These are phyloP conservation scores for Furcasterigmium furcatum DNA, from an alignment of 2,329 filamentous ascomycete species.

Conservation along the genomic window DNA sequence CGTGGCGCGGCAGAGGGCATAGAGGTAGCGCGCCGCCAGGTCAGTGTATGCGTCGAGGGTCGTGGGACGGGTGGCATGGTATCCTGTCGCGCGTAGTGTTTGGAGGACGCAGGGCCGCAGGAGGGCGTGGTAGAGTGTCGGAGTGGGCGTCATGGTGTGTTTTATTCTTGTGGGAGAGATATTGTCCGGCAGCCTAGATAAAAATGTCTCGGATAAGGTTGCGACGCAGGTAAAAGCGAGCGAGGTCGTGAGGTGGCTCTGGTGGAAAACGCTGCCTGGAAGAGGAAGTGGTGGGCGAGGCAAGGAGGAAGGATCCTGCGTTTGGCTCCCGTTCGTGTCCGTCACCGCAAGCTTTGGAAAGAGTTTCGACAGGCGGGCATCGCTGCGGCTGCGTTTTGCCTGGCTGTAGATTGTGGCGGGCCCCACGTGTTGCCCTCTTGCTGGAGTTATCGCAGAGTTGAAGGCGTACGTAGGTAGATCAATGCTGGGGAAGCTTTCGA, in stretches of 20 bases:
- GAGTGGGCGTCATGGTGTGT: slow-evolving; percentile 39
- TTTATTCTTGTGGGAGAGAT: background rate
- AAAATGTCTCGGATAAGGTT: background rate
- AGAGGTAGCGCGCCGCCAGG: slow-evolving; percentile 77
- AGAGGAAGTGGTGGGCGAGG: too few relatives aligned
- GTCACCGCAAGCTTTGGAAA: slow-evolving; percentile 10
- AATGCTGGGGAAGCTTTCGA: too few relatives aligned
- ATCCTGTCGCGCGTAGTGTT: slow-evolving; percentile 87
- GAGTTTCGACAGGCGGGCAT: slow-evolving; percentile 7
- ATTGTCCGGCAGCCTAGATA: background rate
- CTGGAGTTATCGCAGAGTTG: too few relatives aligned
- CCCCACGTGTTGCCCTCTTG: too few relatives aligned
- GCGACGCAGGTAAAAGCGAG: too few relatives aligned
- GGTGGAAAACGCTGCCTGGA: too few relatives aligned
- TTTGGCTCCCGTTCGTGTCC: slow-evolving; percentile 3
- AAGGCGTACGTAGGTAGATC: too few relatives aligned
- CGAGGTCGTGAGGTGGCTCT: background rate
- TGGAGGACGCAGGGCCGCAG: slow-evolving; percentile 85
- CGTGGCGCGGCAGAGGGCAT: slow-evolving; percentile 69
- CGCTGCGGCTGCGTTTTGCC: too few relatives aligned
- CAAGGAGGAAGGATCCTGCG: too few relatives aligned
- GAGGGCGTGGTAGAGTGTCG: slow-evolving; percentile 65
- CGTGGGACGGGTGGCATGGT: slow-evolving; percentile 75
- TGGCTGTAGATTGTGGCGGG: too few relatives aligned
- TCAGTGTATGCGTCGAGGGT: slow-evolving; percentile 88